Conservation (phyloP, 2,329 filamentous ascomycete genomes). For the Fusarium sp. region DNA sequence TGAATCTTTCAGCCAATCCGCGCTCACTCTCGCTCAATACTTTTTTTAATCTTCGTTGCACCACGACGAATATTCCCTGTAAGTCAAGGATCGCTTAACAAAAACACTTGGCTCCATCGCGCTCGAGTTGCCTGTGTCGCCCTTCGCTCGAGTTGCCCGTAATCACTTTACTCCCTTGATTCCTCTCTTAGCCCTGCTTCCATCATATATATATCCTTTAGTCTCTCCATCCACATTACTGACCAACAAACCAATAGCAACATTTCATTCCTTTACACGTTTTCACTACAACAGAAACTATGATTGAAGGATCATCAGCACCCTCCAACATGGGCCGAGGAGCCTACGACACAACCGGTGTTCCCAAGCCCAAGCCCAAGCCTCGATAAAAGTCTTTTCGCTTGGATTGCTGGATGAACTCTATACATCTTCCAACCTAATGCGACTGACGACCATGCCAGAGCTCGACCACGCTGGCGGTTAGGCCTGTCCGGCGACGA, state of each 20-base stretch:
- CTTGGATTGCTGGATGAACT: constrained; percentile 36
- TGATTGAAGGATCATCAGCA: constrained; percentile 49
- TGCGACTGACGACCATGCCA: constrained; percentile 34
- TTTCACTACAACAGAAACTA: constrained; percentile 42
- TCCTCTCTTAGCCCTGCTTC: constrained; percentile 3
- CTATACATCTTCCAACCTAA: constrained; percentile 25
- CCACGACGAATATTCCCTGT: constrained; percentile 45
- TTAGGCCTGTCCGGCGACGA: constrained; percentile 32
- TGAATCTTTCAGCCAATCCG: constrained; percentile 33
- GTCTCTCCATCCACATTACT: constrained; percentile 16
- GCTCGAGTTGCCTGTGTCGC: constrained; percentile 13
- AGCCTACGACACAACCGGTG: constrained; percentile 61
- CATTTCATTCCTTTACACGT: constrained; percentile 13
- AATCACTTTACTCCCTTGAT: background rate
- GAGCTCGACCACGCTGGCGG: constrained; percentile 35
- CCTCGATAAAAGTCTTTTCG: constrained; percentile 48
- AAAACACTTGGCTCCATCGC: constrained; percentile 16
- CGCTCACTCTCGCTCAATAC: constrained; percentile 32
- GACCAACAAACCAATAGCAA: constrained; percentile 21
- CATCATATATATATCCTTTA: constrained; percentile 1
- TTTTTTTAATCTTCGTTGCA: constrained; percentile 41
- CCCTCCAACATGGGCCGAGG: constrained; percentile 60
- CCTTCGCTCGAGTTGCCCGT: constrained; percentile 1
- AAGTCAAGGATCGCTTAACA: constrained; percentile 49
- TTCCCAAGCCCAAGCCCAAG: constrained; percentile 58